Percentiles rank a stretch among this genome's conserved stretches.
Conservation (phyloP, 257 asterid genomes). For the Nicotiana tomentosiformis region DNA sequence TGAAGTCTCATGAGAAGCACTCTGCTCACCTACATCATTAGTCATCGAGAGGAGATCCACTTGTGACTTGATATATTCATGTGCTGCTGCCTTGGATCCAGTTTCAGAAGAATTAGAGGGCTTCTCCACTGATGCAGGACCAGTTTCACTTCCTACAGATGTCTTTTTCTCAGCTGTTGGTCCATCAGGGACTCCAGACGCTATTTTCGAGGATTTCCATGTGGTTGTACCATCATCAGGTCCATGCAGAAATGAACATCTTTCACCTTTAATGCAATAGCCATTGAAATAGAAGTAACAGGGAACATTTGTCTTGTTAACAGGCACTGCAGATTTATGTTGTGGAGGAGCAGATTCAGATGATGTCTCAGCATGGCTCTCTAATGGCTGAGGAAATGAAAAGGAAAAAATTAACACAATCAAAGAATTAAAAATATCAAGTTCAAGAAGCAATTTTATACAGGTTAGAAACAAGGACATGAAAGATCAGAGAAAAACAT, state of each 20-base stretch:
- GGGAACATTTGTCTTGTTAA: slow-evolving; percentile 25
- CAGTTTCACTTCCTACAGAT: slow-evolving; percentile 20
- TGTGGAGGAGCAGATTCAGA: slow-evolving; percentile 13
- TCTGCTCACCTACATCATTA: slow-evolving; percentile 9
- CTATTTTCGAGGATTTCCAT: slow-evolving; percentile 14
- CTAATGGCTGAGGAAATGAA: slow-evolving; percentile 27
- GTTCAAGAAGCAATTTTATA: slow-evolving; percentile 2
- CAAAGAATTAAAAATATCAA: neutral
- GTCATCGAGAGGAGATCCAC: neutral
- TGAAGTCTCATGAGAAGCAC: slow-evolving; percentile 10
- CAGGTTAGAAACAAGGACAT: neutral
- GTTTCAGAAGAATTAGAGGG: slow-evolving; percentile 1
- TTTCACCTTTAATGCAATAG: slow-evolving; percentile 36
- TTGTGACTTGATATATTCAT: slow-evolving; percentile 8
- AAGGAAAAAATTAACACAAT: neutral
- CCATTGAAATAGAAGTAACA: slow-evolving; percentile 35
- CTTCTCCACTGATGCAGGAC: slow-evolving; percentile 14
- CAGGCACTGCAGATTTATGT: slow-evolving; percentile 19
- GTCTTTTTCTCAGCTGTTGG: slow-evolving; percentile 17
- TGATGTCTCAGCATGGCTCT: slow-evolving; percentile 19
- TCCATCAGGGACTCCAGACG: slow-evolving; percentile 16
- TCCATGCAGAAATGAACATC: slow-evolving; percentile 29
- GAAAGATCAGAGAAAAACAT: neutral
- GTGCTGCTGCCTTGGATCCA: slow-evolving; percentile 6
- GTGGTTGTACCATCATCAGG: slow-evolving; percentile 19